Evolutionary conservation across 768 basidiomycete genomes (phyloP).

Genomic region (Termitomyces sp.): DNA sequence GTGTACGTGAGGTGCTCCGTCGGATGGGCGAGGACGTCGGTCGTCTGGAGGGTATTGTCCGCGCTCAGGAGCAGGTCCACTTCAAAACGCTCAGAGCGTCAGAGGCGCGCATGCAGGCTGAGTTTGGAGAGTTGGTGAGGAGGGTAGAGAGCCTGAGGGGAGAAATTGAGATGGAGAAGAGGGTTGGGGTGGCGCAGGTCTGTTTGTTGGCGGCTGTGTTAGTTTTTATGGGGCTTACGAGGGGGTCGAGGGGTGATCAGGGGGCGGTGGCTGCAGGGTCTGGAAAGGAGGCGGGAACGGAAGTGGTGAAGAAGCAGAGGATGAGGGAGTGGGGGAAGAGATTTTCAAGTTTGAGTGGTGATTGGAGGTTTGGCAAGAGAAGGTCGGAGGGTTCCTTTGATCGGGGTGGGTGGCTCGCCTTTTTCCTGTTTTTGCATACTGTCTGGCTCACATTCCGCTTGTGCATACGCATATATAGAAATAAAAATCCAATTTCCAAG

Average conservation of each 20-base stretch:
- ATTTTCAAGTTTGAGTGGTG: conserved; percentile 53
- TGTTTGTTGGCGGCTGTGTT: conserved; percentile 80
- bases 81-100: conserved; percentile 35
- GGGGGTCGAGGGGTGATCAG: conserved; percentile 54
- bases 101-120: conserved; percentile 58
- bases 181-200: conserved; percentile 85
- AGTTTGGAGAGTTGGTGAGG: conserved; percentile 64
- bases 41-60: conserved; percentile 69
- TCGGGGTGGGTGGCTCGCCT: conserved; percentile 5
- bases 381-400: conserved; percentile 11
- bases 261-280: conserved; percentile 21
- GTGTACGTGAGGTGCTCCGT: conserved; percentile 70
- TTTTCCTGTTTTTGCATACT: not conserved
- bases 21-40: conserved; percentile 78
- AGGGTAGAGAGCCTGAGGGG: conserved; percentile 74
- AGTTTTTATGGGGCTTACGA: conserved; percentile 82
- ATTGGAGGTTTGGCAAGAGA: conserved; percentile 39
- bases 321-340: conserved; percentile 54
- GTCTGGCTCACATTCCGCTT: not conserved
- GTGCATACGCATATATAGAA: conserved; percentile 4
- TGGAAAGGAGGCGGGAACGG: conserved; percentile 22
- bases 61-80: conserved; percentile 68
- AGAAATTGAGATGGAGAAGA: conserved; percentile 89
- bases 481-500: conserved; percentile 14
- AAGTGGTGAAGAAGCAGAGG: conserved; percentile 18